Conservation (phyloP, 768 basidiomycete genomes). For the Rhodotorula kratochvilovae region DNA sequence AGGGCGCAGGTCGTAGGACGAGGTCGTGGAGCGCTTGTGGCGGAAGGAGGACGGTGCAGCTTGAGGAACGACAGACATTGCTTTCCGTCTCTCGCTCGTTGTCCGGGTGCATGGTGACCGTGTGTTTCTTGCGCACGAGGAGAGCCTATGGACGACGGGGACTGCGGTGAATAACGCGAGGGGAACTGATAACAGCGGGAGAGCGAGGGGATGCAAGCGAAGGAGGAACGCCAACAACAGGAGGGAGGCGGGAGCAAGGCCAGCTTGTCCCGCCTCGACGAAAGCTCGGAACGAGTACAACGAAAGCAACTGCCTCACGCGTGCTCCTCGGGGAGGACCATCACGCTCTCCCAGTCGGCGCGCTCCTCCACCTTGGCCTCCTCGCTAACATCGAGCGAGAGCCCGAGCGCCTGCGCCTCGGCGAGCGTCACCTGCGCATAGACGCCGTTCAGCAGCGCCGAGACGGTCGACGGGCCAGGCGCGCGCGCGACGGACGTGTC, state of each 20-base stretch:
- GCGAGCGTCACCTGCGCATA: neutral
- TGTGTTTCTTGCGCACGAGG: too few species aligned
- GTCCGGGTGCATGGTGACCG: too few species aligned
- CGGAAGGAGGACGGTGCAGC: too few species aligned
- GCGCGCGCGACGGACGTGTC: neutral
- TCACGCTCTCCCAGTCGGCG: neutral
- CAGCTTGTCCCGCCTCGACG: neutral
- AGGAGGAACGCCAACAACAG: too few species aligned
- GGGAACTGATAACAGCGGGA: too few species aligned
- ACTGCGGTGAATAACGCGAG: too few species aligned
- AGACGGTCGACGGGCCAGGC: neutral
- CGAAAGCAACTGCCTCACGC: neutral
- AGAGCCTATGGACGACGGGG: too few species aligned
- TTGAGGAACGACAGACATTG: too few species aligned
- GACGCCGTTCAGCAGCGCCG: neutral
- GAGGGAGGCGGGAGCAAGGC: neutral
- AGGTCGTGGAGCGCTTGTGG: too few species aligned
- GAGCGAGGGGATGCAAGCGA: too few species aligned
- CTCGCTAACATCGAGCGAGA: neutral
- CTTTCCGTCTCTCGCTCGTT: too few species aligned
- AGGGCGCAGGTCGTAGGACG: too few species aligned
- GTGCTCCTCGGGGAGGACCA: neutral
- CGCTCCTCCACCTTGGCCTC: neutral
- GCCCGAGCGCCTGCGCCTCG: neutral
- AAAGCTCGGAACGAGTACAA: neutral